Evolutionary conservation across 1,139 yeast species (phyloP), one percentile per base, ranked within the genome.

Genomic region (Geotrichum citri-aurantii): DNA sequence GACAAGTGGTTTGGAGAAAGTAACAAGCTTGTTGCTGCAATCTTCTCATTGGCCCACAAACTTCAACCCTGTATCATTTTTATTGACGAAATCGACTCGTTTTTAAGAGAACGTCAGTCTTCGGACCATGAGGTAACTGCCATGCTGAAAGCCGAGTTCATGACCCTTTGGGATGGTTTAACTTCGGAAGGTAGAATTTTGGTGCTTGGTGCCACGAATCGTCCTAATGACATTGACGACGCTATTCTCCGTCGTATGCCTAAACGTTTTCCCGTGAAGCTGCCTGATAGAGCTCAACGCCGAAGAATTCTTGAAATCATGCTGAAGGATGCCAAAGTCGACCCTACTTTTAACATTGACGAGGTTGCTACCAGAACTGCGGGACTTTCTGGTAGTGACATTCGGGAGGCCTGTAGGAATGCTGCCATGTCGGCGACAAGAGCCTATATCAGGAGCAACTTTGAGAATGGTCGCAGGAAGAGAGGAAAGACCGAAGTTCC

Each of bases 1-100:
- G 98, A 95, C 75, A 93, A 93, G 73, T 93, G 97, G 97, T 93
- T 90, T 71, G 99, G 99, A 21, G 99, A 93, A 72, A 85, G 95
- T 52, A 93, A 93, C 73, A 93, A 93, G 75, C 85, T 92, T 52
- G 95, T 92, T 1, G 96, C 93, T 65, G 99, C 97, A 1, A 83
- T 93, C 52, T 93, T 93, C 69, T 86, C 96, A 12, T 78, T 93
- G 61, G 99, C 98, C 3, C 81, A 83, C 62, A 93, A 93, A 71
- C 79, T 93, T 52, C 93, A 91, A 71, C 99, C 99, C 1, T 90
- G 97, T 72, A 93, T 93, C 65, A 85, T 93, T 56, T 93, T 93
- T 71, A 91, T 93, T 64, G 99, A 93, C 75, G 99, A 93, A 73
- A 93, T 93, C 63, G 99, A 93, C 74, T 89, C 97, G 11, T 92